phyloP scores from a whole-genome alignment of 2,329 filamentous ascomycete species.

The Ophiognomonia clavigignenti-juglandacearum region DNA sequence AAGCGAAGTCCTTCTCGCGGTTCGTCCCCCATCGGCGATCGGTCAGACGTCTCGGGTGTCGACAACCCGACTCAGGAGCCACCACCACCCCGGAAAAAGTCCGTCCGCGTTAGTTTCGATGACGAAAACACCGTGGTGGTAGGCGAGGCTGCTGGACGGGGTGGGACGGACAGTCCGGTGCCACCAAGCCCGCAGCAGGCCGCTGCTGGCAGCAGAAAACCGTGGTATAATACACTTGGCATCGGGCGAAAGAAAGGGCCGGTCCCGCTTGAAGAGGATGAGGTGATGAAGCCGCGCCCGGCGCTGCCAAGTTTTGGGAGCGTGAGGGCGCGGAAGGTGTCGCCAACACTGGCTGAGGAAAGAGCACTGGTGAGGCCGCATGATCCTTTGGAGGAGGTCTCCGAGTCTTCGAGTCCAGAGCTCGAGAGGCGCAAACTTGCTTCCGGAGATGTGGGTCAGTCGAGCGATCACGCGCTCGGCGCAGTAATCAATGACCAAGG shows the following conservation, averaged over 20 bases:
- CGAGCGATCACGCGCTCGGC: slow-evolving; percentile 57
- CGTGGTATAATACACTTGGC: slow-evolving; percentile 48
- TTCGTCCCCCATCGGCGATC: slow-evolving; percentile 44
- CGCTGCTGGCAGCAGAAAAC: slow-evolving; percentile 30
- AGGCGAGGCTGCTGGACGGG: slow-evolving; percentile 38
- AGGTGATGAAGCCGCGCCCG: slow-evolving; percentile 69
- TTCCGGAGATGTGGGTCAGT: slow-evolving; percentile 37
- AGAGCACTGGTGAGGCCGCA: slow-evolving; percentile 53
- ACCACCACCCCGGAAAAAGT: slow-evolving; percentile 51
- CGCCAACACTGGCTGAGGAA: slow-evolving; percentile 50
- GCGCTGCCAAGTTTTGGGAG: slow-evolving; percentile 72
- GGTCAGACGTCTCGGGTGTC: slow-evolving; percentile 38
- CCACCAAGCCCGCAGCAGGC: slow-evolving; percentile 29
- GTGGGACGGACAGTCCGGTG: slow-evolving; percentile 35
- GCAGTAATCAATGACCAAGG: slow-evolving; percentile 51
- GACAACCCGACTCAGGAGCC: slow-evolving; percentile 31
- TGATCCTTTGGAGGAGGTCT: slow-evolving; percentile 28
- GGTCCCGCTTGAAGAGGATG: slow-evolving; percentile 51
- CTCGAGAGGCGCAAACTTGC: background rate
- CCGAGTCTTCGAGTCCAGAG: slow-evolving; percentile 20
- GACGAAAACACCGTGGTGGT: slow-evolving; percentile 55
- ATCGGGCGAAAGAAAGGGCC: slow-evolving; percentile 47
- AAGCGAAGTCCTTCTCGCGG: slow-evolving; percentile 57
- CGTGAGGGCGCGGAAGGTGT: slow-evolving; percentile 58
- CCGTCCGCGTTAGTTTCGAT: slow-evolving; percentile 73